Evolutionary conservation across 768 basidiomycete genomes (phyloP).

Genomic region (Tricholoma hemisulphureum): DNA sequence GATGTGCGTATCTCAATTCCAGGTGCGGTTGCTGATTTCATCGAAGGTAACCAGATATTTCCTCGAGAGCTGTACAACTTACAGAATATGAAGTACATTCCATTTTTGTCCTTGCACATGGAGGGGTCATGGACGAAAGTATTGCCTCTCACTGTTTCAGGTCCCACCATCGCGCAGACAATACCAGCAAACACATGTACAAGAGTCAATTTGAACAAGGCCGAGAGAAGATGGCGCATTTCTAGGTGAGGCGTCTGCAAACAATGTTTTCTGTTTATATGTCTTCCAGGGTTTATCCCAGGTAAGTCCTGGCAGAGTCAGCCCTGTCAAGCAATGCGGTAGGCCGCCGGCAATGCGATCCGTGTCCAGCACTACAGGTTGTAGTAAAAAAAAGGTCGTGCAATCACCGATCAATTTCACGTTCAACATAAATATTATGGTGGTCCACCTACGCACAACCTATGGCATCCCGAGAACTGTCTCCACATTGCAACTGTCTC

Average conservation of each 20-base stretch:
- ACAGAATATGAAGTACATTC: constrained; percentile 51
- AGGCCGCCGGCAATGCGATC: too few relatives aligned
- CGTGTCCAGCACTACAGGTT: neutral
- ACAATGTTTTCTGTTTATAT: too few relatives aligned
- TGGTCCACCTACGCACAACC: too few relatives aligned
- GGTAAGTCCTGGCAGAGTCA: too few relatives aligned
- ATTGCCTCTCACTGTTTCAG: constrained; percentile 39
- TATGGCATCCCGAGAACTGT: too few relatives aligned
- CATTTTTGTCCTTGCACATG: constrained; percentile 47
- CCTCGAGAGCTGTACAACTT: constrained; percentile 11
- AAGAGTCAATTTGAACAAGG: constrained; percentile 6
- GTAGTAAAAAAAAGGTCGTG: neutral
- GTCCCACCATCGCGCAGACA: constrained; percentile 31
- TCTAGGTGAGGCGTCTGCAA: neutral
- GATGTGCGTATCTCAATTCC: constrained; percentile 49
- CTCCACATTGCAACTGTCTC: neutral
- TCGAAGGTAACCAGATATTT: neutral
- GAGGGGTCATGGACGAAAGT: constrained; percentile 48
- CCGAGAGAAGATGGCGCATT: constrained; percentile 13
- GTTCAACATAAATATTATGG: neutral
- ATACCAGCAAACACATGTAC: constrained; percentile 8
- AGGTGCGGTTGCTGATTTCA: constrained; percentile 34
- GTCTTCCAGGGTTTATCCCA: too few relatives aligned
- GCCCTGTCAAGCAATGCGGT: too few relatives aligned
- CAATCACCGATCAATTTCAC: neutral